Evolutionary conservation across 2,329 filamentous ascomycete genomes (phyloP).

Genomic region (Fusarium udum): DNA sequence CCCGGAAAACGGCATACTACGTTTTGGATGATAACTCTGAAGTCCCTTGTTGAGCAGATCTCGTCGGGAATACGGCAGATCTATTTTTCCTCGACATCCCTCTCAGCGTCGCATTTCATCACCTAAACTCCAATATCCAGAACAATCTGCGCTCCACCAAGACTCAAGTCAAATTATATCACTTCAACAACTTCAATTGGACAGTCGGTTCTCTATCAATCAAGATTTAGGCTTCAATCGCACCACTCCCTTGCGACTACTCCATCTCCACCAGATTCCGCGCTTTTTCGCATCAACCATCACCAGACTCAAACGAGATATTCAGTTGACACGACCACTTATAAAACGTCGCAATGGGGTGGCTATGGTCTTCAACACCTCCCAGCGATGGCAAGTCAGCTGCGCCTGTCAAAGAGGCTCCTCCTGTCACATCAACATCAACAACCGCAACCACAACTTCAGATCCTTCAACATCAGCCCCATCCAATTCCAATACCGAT

Average conservation of each 20-base stretch:
- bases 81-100: conserved; percentile 38
- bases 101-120: conserved; percentile 7
- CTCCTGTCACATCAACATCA: conserved; percentile 35
- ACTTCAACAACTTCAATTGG: background rate
- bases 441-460: conserved; percentile 23
- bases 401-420: conserved; percentile 36
- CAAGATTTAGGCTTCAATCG: background rate
- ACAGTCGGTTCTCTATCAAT: background rate
- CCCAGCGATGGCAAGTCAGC: conserved; percentile 35
- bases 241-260: background rate
- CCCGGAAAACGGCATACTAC: background rate
- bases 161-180: background rate
- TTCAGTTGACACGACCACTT: background rate
- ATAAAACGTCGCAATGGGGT: conserved; percentile 61
- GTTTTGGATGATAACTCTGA: background rate
- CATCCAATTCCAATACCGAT: conserved; percentile 50
- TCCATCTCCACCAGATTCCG: background rate
- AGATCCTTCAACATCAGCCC: conserved; percentile 13
- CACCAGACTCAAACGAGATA: background rate
- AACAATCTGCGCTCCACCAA: background rate
- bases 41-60: background rate
- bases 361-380: conserved; percentile 65
- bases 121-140: conserved; percentile 19
- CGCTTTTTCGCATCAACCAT: background rate
- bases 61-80: conserved; percentile 39